Base-by-base conservation (phyloP, 139 green algal species). In the Chlorella sp. region DNA sequence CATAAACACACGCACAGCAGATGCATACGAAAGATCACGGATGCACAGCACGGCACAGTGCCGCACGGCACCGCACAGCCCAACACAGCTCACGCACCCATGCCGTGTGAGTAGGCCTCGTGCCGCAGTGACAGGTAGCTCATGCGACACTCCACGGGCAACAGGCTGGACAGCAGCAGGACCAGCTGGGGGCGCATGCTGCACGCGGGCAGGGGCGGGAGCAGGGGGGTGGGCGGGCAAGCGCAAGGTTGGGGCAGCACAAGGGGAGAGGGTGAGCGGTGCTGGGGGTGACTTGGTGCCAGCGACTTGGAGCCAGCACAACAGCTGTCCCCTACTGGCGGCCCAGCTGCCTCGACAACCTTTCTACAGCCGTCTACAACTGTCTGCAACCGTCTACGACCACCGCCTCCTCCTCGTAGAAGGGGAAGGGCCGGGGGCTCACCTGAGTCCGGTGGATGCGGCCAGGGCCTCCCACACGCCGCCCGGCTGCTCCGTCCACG, bases 121-220 rank as follows among this genome's bases (percentile, higher is more conserved):
- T 91, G 88, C 42, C 88, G 88, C 68, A 91, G 80, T 21, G 68
- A 64, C 71, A 91, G 78, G 80, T 91, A 91, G 68, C 42, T 68
- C 22, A 91, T 48, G 19, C 88, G 88, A 21, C 81, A 66, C 88
- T 91, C 88, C 42, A 88, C 69, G 1, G 88, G 80, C n/a, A 91
- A 66, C 81, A 91, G 53, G 36, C n/a, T 22, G n/a, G 88, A 88
- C 42, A 91, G 81, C 80, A 88, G 61, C n/a, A 91, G 81, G 68
- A 83, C 81, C 66, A 91, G 88, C 42, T 76, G 57, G 4, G 88
- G 79, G 21, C 78, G 78, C 87, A 90, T 90, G 87, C 61, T 81
- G 76, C 80, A 53, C 0, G 21, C 24, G 36, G 83, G 30, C 39
- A 66, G 22, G n/a, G n/a, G n/a, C n/a, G n/a, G n/a, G n/a, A n/a